A percentile compares a stretch with the other conserved stretches of the same genome.
Evolutionary conservation across 306 rosid species (phyloP).

Genomic region (Prunus persica): DNA sequence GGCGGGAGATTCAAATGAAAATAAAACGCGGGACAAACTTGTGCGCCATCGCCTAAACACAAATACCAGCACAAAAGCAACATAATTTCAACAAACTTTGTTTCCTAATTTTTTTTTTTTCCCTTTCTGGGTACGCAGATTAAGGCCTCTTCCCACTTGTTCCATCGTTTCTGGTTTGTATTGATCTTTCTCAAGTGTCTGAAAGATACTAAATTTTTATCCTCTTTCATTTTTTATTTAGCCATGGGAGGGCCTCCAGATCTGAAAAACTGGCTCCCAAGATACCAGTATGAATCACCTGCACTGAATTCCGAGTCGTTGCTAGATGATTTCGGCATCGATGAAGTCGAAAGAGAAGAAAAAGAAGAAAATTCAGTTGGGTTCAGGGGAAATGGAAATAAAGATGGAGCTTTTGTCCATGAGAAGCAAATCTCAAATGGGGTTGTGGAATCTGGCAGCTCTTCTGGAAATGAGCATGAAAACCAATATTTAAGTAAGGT

Average conservation of each 20-base stretch:
- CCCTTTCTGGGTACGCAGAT: conserved; percentile 31
- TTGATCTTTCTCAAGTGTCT: neutral
- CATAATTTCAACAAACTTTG: neutral
- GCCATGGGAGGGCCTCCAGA: conserved; percentile 61
- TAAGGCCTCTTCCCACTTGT: conserved; percentile 23
- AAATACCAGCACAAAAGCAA: neutral
- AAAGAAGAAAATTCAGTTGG: conserved; percentile 12
- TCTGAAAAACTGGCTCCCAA: conserved; percentile 66
- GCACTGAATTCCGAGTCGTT: conserved; percentile 33
- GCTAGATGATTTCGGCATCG: neutral
- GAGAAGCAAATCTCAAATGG: conserved; percentile 22
- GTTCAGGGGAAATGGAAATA: conserved; percentile 5
- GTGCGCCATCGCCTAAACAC: neutral
- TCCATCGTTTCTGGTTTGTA: conserved; percentile 61
- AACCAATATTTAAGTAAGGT: conserved; percentile 37
- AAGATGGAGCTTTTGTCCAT: conserved; percentile 22
- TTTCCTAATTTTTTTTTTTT: neutral
- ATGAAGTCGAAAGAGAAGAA: conserved; percentile 12
- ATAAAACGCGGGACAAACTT: neutral
- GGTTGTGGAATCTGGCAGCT: conserved; percentile 14
- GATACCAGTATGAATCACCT: conserved; percentile 69
- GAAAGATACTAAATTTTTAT: neutral
- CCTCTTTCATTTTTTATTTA: neutral
- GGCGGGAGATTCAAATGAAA: conserved; percentile 5
- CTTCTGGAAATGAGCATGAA: conserved; percentile 24